A percentile compares a stretch with the other conserved stretches of the same genome.
These are phyloP conservation scores for Bolboschoenoplectus hybrid DNA, from an alignment of 202 grass and related monocot genomes.

Conservation along the genomic window DNA sequence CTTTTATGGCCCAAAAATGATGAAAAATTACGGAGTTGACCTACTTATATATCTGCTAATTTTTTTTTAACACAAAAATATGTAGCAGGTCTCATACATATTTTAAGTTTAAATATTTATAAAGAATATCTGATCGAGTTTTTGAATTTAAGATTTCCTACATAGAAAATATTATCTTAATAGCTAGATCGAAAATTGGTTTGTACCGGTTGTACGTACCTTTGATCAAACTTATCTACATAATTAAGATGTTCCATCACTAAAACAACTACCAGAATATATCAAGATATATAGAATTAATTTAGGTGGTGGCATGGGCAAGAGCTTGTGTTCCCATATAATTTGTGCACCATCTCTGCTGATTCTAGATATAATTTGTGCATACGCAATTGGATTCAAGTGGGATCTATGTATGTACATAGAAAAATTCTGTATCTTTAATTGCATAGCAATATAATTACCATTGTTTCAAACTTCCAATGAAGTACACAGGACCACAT, in stretches of 20 bases:
- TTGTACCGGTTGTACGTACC: not conserved
- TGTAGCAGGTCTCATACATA: too few relatives aligned
- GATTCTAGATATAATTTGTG: constrained; percentile 10
- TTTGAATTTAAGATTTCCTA: too few relatives aligned
- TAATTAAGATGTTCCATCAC: not conserved
- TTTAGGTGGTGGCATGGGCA: not conserved
- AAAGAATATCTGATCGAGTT: too few relatives aligned
- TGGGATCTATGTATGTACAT: not conserved
- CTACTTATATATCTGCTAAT: not conserved
- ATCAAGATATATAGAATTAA: not conserved
- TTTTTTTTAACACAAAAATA: too few relatives aligned
- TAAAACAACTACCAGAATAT: not conserved
- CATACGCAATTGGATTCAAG: not conserved
- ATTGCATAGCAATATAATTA: not conserved
- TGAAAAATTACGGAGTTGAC: not conserved
- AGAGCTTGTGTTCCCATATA: not conserved
- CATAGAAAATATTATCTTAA: too few relatives aligned
- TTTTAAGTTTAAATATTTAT: too few relatives aligned
- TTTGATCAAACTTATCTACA: not conserved
- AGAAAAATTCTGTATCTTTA: not conserved
- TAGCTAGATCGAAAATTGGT: too few relatives aligned
- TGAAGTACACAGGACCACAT: constrained; percentile 26
- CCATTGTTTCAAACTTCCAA: not conserved
- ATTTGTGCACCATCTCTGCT: not conserved
- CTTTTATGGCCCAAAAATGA: too few relatives aligned